phyloP scores from a whole-genome alignment of 2,329 filamentous ascomycete genomes.

The Zymoseptoria brevis region DNA sequence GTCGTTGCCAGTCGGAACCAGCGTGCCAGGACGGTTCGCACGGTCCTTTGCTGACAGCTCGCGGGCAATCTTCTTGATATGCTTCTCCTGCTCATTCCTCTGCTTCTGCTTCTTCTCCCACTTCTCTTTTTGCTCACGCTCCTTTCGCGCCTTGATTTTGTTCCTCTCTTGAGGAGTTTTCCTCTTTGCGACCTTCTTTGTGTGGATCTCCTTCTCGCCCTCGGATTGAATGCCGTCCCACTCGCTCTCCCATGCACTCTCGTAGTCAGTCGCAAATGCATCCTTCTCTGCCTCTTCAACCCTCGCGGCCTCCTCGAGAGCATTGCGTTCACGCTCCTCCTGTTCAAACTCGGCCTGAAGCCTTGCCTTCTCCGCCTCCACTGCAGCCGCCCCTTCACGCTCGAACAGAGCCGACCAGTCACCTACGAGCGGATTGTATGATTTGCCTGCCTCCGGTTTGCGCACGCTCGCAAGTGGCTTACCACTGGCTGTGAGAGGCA shows the following conservation, averaged over 20 bases:
- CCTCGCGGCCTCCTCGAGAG: constrained; percentile 64
- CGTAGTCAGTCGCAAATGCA: constrained; percentile 53
- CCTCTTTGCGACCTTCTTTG: constrained; percentile 64
- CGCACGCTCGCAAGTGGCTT: constrained; percentile 71
- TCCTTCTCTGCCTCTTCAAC: constrained; percentile 65
- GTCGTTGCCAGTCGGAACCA: constrained; percentile 5
- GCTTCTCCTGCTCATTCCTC: constrained; percentile 61
- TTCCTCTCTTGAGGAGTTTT: constrained; percentile 85
- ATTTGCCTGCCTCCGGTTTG: constrained; percentile 72
- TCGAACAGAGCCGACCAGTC: constrained; percentile 75
- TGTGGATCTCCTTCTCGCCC: constrained; percentile 56
- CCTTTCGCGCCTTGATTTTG: constrained; percentile 79
- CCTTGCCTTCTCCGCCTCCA: constrained; percentile 70
- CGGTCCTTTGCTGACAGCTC: constrained; percentile 55
- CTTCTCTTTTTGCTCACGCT: constrained; percentile 67
- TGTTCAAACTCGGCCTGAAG: constrained; percentile 60
- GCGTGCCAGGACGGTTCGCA: constrained; percentile 16
- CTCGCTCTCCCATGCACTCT: constrained; percentile 89
- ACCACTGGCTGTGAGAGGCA: constrained; percentile 75
- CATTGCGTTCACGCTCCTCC: constrained; percentile 57
- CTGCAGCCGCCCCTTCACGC: constrained; percentile 67
- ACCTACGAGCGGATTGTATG: constrained; percentile 83
- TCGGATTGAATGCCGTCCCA: constrained; percentile 49
- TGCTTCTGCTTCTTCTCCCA: constrained; percentile 69
- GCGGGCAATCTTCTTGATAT: constrained; percentile 62